Percentiles rank a stretch among this genome's conserved stretches.
Evolutionary conservation across 768 basidiomycete genomes (phyloP).

Genomic region (Flagelloscypha sp.): DNA sequence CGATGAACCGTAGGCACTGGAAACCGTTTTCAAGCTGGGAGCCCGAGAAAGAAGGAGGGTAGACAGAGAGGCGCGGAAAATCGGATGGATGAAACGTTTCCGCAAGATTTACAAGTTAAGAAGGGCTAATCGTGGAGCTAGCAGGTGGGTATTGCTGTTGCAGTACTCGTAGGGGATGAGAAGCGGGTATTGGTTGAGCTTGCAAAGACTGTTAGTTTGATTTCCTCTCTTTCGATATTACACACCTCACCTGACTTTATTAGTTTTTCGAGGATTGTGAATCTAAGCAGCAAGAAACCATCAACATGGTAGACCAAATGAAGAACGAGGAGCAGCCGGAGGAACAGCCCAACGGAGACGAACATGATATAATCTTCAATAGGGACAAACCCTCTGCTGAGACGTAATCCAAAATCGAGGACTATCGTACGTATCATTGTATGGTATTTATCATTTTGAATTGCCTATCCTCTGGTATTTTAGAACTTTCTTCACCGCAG

Average conservation of each 20-base stretch:
- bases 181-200: constrained; percentile 64
- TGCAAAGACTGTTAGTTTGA: constrained; percentile 63
- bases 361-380: constrained; percentile 19
- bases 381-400: constrained; percentile 52
- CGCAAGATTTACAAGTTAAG: constrained; percentile 71
- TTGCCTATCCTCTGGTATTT: too few species aligned
- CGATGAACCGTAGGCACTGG: constrained; percentile 82
- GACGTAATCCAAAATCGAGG: constrained; percentile 58
- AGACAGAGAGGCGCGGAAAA: constrained; percentile 26
- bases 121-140: constrained; percentile 86
- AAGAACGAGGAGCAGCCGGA: constrained; percentile 25
- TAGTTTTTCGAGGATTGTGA: constrained; percentile 45
- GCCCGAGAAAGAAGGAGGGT: constrained; percentile 41
- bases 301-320: constrained; percentile 55
- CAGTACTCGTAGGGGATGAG: constrained; percentile 59
- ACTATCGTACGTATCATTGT: constrained; percentile 53
- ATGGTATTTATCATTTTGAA: constrained; percentile 2
- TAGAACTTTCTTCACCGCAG: too few species aligned
- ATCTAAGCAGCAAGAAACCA: constrained; percentile 45
- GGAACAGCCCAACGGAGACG: constrained; percentile 25
- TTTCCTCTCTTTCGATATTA: constrained; percentile 1
- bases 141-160: constrained; percentile 80
- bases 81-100: constrained; percentile 38
- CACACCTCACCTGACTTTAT: constrained; percentile 1
- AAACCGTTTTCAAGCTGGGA: constrained; percentile 78